A percentile compares a stretch with the other conserved stretches of the same genome.
Evolutionary conservation across 345 rosid genomes (phyloP).

Genomic region (Lepidium africanum): DNA sequence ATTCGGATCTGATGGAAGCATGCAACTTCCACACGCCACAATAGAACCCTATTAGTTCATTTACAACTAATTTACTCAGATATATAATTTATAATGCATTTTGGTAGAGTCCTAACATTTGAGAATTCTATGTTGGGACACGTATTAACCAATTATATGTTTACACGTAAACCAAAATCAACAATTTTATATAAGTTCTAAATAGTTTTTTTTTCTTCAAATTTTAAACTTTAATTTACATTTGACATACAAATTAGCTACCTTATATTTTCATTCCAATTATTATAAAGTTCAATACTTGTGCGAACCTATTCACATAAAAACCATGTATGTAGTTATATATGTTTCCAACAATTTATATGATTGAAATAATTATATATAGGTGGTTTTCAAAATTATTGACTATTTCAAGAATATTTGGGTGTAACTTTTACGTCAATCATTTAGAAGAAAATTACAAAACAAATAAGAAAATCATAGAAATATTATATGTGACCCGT

Average conservation of each 20-base stretch:
- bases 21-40: constrained; percentile 16
- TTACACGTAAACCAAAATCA: neutral
- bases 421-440: neutral
- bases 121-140: neutral
- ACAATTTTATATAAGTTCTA: too few species aligned
- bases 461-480: neutral
- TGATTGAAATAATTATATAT: too few species aligned
- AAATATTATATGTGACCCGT: neutral
- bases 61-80: neutral
- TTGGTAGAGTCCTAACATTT: neutral
- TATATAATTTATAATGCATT: neutral
- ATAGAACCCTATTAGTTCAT: neutral
- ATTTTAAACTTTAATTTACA: too few species aligned
- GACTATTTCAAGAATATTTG: neutral
- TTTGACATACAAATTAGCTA: too few species aligned
- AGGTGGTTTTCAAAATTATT: neutral
- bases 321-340: too few species aligned
- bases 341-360: too few species aligned
- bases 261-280: neutral
- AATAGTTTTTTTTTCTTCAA: too few species aligned
- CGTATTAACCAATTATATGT: too few species aligned
- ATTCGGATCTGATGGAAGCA: neutral
- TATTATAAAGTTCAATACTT: neutral
- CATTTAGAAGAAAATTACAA: neutral
- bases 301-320: too few species aligned